Base-by-base conservation (phyloP, 2,329 filamentous ascomycete genomes). In the Hypomyces perniciosus region DNA sequence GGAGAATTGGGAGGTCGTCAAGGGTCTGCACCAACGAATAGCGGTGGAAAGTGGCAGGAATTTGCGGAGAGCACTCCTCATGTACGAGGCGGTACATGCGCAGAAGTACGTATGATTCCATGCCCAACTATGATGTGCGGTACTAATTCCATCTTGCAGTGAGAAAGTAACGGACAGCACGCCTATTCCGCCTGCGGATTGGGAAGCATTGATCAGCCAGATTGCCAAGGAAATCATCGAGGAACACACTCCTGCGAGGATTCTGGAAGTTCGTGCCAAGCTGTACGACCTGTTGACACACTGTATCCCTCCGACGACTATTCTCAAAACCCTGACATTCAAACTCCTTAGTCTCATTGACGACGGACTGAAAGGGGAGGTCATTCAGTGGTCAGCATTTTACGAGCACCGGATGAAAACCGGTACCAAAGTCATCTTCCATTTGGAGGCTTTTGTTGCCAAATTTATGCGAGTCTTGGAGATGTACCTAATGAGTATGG, bases 381-480 rank as follows among this genome's bases (percentile, higher is more conserved):
- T 99, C 4, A 87, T 99, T 58, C 89, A 86, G 65, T 99, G 93
- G 93, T 88, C 90, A 4, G 91, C 93, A 0, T 97, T 96, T 64
- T 99, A 95, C 68, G 95, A 99, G 70, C 93, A 99, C 68, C 81
- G 93, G 54, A 88, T 97, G 70, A 88, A 88, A 66, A 86, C 86
- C 60, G 93, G 93, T 46, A 90, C 80, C 53, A 99, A 99, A 77
- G 88, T 95, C 52, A 97, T 99, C 56, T 99, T 99, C 70, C 95
- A 99, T 65, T 75, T 99, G 4, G 95, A 99, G 71, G 93, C 93
- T 4, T 99, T 99, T 70, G 93, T 99, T 52, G 92, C 92, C 52
- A 97, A 96, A 73, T 96, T 97, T 67, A 97, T 99, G 92, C 83
- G 92, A 60, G 83, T 97, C 59, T 81, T 92, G 56, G 93, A 99